A percentile compares a stretch with the other conserved stretches of the same genome.
Evolutionary conservation across 257 asterid species (phyloP).

Genomic region (Lycium barbarum): DNA sequence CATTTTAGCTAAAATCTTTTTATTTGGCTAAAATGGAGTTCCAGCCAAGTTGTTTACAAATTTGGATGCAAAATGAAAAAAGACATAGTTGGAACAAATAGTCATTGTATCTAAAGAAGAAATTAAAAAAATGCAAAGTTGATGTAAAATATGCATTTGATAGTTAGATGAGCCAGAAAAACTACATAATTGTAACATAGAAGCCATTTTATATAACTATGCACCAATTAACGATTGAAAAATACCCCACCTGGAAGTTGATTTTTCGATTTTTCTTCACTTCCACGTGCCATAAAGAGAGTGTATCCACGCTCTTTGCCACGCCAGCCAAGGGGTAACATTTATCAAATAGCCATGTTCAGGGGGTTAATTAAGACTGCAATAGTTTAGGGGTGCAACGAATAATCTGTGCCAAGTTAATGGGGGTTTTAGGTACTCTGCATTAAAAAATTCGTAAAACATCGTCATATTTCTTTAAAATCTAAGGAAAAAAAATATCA

Average conservation of each 20-base stretch:
- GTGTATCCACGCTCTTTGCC: neutral
- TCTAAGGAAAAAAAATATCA: neutral
- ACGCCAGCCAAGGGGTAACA: neutral
- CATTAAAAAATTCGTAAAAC: neutral
- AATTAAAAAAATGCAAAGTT: neutral
- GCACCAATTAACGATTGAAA: neutral
- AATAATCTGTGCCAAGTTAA: neutral
- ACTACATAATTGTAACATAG: neutral
- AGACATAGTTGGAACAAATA: neutral
- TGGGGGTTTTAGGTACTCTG: too few relatives aligned
- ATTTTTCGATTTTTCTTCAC: neutral
- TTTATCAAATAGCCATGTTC: neutral
- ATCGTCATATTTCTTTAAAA: neutral
- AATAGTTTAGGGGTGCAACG: neutral
- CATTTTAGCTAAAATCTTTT: neutral
- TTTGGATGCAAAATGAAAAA: neutral
- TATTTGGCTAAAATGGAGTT: slow-evolving; percentile 13
- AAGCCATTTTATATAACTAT: neutral
- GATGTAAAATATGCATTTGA: neutral
- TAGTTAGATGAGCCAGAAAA: neutral
- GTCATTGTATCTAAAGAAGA: neutral
- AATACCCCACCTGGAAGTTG: neutral
- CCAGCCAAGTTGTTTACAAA: neutral
- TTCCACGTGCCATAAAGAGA: neutral
- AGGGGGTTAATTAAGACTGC: neutral